A percentile compares a stretch with the other conserved stretches of the same genome.
These are phyloP conservation scores for Suhomyces bolitotheri DNA, from an alignment of 1,139 yeast genomes.

Conservation along the genomic window DNA sequence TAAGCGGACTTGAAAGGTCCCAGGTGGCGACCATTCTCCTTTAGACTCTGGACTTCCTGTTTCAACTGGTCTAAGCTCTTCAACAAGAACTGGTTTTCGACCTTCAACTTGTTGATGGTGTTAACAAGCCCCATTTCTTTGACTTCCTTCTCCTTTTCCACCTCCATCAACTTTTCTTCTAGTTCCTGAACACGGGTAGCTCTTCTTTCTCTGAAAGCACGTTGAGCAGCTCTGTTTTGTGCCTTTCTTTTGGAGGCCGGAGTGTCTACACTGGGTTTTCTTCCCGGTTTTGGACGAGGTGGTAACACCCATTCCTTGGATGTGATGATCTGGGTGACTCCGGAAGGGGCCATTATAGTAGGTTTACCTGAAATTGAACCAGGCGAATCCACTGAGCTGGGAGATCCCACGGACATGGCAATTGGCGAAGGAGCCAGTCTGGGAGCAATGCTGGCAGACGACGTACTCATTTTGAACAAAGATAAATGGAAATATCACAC, in stretches of 20 bases:
- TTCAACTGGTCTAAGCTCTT: constrained; percentile 41
- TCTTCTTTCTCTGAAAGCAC: constrained; percentile 84
- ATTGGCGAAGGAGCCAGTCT: constrained; percentile 40
- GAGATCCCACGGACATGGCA: constrained; percentile 18
- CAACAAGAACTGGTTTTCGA: constrained; percentile 40
- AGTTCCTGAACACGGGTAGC: constrained; percentile 61
- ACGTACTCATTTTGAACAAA: constrained; percentile 8
- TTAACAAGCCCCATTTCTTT: constrained; percentile 62
- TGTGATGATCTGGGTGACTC: constrained; percentile 52
- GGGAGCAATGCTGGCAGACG: constrained; percentile 31
- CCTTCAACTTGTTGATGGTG: constrained; percentile 42
- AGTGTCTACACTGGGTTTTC: constrained; percentile 77
- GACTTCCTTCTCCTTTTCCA: constrained; percentile 63
- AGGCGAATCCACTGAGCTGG: constrained; percentile 1
- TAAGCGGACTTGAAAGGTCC: constrained; percentile 7
- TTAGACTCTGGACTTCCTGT: constrained; percentile 18
- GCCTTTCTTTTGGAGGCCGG: constrained; percentile 83
- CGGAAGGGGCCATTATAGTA: neutral
- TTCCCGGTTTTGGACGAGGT: constrained; percentile 87
- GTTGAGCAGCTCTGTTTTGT: constrained; percentile 92
- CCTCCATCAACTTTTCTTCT: constrained; percentile 52
- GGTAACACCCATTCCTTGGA: constrained; percentile 92
- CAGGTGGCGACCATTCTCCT: constrained; percentile 6
- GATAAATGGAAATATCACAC: too few species aligned
- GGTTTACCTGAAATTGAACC: constrained; percentile 1